A percentile compares a stretch with the other conserved stretches of the same genome.
These are phyloP conservation scores for Neocatenulostroma microsporum DNA, from an alignment of 2,329 filamentous ascomycete genomes.

Conservation along the genomic window DNA sequence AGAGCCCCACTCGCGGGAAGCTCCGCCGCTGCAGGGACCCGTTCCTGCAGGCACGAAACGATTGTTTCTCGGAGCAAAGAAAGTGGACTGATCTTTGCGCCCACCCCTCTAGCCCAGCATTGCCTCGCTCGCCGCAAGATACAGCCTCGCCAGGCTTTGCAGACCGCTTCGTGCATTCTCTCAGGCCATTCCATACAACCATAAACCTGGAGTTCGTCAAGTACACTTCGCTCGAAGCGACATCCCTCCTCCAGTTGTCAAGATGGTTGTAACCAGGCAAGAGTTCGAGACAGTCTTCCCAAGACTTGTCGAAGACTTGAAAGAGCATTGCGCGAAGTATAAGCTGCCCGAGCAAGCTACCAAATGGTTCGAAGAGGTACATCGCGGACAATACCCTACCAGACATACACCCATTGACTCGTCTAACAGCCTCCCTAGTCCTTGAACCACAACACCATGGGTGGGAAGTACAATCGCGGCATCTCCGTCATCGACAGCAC, in stretches of 20 bases:
- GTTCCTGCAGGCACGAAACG: no score
- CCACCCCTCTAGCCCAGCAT: background rate
- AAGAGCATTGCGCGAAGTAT: conserved; percentile 70
- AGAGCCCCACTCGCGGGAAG: no score
- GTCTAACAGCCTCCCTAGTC: conserved; percentile 46
- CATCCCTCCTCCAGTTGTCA: no score
- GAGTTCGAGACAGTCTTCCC: conserved; percentile 91
- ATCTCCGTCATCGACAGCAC: conserved; percentile 94
- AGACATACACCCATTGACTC: conserved; percentile 15
- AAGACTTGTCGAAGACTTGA: conserved; percentile 71
- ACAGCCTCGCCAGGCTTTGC: background rate
- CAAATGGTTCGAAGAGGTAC: conserved; percentile 78
- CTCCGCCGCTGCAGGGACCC: no score
- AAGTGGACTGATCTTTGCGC: no score
- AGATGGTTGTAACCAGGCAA: conserved; percentile 65
- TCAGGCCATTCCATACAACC: no score
- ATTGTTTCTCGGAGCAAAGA: no score
- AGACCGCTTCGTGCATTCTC: background rate
- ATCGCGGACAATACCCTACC: conserved; percentile 12
- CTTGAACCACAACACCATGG: conserved; percentile 76
- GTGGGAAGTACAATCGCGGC: conserved; percentile 97
- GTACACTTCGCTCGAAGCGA: background rate
- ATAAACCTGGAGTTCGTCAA: no score
- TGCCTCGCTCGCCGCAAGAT: background rate
- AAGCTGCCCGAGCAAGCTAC: conserved; percentile 73